A percentile compares a stretch with the other conserved stretches of the same genome.
phyloP scores from a whole-genome alignment of 78 protist species.

The Dictyostelium firmibasis region DNA sequence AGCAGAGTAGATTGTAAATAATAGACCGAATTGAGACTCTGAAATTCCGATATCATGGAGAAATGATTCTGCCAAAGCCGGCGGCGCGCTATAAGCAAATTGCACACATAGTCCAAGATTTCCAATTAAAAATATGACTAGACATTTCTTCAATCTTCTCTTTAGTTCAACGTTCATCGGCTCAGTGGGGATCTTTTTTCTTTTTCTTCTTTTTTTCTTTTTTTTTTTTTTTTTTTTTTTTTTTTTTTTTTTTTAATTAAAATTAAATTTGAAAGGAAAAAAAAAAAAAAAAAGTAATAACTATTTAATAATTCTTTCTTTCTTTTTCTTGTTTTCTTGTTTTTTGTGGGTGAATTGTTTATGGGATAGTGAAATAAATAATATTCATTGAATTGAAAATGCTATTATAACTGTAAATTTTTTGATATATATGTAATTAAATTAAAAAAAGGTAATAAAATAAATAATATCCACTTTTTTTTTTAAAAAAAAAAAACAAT shows the following conservation, averaged over 20 bases:
- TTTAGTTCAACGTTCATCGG: constrained; percentile 4
- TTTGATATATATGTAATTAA: not conserved
- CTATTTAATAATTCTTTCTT: not conserved
- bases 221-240: not conserved
- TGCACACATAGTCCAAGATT: constrained; percentile 54
- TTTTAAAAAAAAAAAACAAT: too few species aligned
- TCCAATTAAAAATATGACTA: constrained; percentile 57
- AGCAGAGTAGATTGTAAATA: constrained; percentile 37
- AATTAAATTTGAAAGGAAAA: too few species aligned
- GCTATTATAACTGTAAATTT: not conserved
- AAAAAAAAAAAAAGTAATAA: not conserved
- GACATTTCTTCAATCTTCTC: constrained; percentile 14
- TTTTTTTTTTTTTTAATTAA: not conserved
- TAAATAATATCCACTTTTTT: not conserved
- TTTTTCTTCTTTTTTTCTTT: not conserved
- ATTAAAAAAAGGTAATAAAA: not conserved
- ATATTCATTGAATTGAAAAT: constrained; percentile 7
- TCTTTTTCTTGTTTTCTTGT: not conserved
- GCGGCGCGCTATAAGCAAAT: constrained; percentile 46
- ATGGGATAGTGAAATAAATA: constrained; percentile 5
- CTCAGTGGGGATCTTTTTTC: not conserved
- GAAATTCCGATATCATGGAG: constrained; percentile 13
- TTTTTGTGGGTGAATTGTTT: not conserved
- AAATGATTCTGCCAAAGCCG: constrained; percentile 30
- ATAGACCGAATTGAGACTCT: constrained; percentile 40